Evolutionary conservation across 2,329 filamentous ascomycete genomes (phyloP), one percentile per base, ranked within the genome.

Genomic region (Ilyonectria destructans): DNA sequence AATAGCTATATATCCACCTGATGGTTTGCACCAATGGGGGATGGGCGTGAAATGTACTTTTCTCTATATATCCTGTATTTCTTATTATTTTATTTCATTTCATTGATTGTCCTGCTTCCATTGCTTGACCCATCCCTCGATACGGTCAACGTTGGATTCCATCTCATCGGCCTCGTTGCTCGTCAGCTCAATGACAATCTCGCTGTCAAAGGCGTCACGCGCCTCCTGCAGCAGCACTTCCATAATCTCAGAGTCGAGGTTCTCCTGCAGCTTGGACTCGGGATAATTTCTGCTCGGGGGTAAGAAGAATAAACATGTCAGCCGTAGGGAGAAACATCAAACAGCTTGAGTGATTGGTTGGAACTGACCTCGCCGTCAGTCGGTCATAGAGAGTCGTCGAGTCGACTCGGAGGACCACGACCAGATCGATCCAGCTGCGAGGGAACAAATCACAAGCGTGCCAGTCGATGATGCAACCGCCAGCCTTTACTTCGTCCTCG

Each of bases 171-270:
- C 87, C 61, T 88, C 88, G 79, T 97, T 92, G 81, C 96, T 98
- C 77, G 85, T 90, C 77, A 99, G 83, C 82, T 97, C 95, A 29
- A 98, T 93, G 43, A 99, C 92, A 74, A 97, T 93, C 78, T 96
- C 90, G 80, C 93, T 90, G 61, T 94, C 93, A 77, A 96, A 99
- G 12, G 92, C 90, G 71, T 97, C 95, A 68, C 91, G 87, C 35
- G 96, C 96, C 84, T 99, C 96, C 74, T 97, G 92, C 21, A 97
- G 85, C 63, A 99, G 84, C 29, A 98, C 94, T 78, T 97, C 93
- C 91, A 99, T 98, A 78, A 99, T 98, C 84, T 99, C 96, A 33
- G 94, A 93, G 81, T 99, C 96, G 68, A 99, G 85, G 79, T 99
- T 99, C 81, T 98, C 96, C 80, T 98, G 93, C 49, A 99, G 85